Percentiles rank a stretch among this genome's conserved stretches.
phyloP scores from a whole-genome alignment of 2,329 filamentous ascomycete species.

The Aspergillus aculeatinus region DNA sequence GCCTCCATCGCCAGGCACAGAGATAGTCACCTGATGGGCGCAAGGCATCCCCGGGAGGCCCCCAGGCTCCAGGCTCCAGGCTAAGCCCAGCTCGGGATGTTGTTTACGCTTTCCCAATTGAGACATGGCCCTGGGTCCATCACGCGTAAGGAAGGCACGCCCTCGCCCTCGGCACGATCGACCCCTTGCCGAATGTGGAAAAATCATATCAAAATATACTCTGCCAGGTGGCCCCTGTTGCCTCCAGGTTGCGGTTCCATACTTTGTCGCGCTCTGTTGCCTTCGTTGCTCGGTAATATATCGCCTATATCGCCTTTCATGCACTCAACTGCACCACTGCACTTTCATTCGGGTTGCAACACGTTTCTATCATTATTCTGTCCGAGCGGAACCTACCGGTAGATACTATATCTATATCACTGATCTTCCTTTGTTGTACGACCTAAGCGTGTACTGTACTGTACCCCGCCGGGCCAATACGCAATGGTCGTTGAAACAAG shows the following conservation, averaged over 20 bases:
- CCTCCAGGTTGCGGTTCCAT: slow-evolving; percentile 4
- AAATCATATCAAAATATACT: slow-evolving; percentile 11
- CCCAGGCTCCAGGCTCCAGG: neutral
- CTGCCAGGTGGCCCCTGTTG: neutral
- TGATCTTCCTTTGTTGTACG: neutral
- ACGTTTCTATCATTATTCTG: neutral
- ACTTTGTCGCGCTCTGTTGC: slow-evolving; percentile 1
- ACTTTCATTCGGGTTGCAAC: neutral
- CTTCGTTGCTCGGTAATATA: neutral
- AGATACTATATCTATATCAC: too few relatives aligned
- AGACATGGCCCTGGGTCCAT: slow-evolving; percentile 15
- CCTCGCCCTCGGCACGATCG: slow-evolving; percentile 1
- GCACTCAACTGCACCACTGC: neutral
- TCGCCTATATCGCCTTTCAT: neutral
- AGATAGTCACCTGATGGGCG: slow-evolving; percentile 17
- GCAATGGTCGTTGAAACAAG: slow-evolving; percentile 25
- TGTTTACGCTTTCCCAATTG: slow-evolving; percentile 22
- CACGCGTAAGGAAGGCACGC: slow-evolving; percentile 16
- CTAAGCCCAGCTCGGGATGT: neutral
- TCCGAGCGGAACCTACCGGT: neutral
- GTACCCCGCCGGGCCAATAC: neutral
- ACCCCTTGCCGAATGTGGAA: slow-evolving; percentile 7
- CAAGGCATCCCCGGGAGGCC: slow-evolving; percentile 1
- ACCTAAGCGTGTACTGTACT: neutral
- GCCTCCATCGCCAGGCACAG: slow-evolving; percentile 10